Evolutionary conservation across 805 yeast genomes (phyloP), one percentile per base, ranked within the genome.

Genomic region (Lachancea nothofagi): DNA sequence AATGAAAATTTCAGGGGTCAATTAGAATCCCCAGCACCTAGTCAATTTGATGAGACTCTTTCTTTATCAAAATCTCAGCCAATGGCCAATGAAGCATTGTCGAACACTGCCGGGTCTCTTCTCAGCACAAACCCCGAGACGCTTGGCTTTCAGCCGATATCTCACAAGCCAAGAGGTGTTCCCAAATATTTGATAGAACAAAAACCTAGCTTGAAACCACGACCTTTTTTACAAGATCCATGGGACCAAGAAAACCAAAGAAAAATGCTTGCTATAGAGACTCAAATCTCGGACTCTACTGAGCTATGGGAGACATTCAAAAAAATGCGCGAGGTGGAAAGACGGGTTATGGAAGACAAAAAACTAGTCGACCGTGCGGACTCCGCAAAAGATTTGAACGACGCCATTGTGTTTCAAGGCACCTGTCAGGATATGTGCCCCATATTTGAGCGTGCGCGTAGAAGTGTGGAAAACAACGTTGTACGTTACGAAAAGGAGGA

Each of bases 371-470:
- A 93, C 59, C 81, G 80, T 32, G 95, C 86, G 48, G 88, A 87
- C 47, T 77, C 75, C 0, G 76, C 87, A 29, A 87, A 88, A 61
- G 79, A 81, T 40, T 68, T 93, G n/a, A 79, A 76, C 44, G 95
- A 90, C 44, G 98, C 97, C 1, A 86, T 93, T 37, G 60, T 72
- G 2, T 93, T 93, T 55, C 75, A 77, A 43, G 99, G 99, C 3
- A 74, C 95, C 1, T 93, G 98, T 61, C 59, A 67, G 31, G 95
- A 87, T 45, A 93, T 90, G 97, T 93, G 98, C 61, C 97, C 99
- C 0, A 75, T 77, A 0, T 90, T 80, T 63, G 98, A 93, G 63
- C 73, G 97, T 51, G 83, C 89, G 1, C 74, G 95, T 55, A 74
- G 99, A 64, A 75, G 83, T 2, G 77, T 80, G 41, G 96, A 93